Conservation (phyloP, 805 yeast genomes). For the Candida golubevii region DNA sequence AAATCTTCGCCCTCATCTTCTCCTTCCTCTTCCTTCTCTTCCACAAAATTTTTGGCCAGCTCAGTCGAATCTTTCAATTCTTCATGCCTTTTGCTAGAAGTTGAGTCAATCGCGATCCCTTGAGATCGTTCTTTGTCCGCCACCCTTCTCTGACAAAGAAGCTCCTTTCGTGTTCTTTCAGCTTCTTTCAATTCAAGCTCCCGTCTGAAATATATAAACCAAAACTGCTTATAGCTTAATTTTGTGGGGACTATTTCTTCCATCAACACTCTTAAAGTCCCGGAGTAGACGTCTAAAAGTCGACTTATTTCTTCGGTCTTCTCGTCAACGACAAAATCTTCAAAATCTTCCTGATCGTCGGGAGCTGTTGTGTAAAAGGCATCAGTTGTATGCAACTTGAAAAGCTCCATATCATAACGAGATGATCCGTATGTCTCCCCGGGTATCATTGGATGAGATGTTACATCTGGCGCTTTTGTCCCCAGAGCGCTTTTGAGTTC, state of each 20-base stretch:
- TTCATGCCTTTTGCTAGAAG: too few relatives aligned
- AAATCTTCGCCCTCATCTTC: constrained; percentile 33
- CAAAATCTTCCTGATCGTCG: constrained; percentile 13
- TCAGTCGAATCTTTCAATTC: too few relatives aligned
- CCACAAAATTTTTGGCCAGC: too few relatives aligned
- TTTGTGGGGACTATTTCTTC: constrained; percentile 63
- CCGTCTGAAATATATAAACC: constrained; percentile 66
- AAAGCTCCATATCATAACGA: constrained; percentile 37
- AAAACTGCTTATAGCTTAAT: constrained; percentile 58
- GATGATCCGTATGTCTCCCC: constrained; percentile 31
- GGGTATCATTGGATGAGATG: constrained; percentile 15
- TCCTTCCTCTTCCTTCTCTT: constrained; percentile 25
- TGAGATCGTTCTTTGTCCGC: constrained; percentile 11
- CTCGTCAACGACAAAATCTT: constrained; percentile 39
- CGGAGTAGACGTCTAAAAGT: constrained; percentile 44
- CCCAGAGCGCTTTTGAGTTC: constrained; percentile 8
- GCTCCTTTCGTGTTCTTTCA: constrained; percentile 62
- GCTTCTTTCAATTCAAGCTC: constrained; percentile 51
- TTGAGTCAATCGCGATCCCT: background rate
- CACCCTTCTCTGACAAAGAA: constrained; percentile 34
- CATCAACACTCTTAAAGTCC: constrained; percentile 51
- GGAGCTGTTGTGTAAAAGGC: constrained; percentile 16
- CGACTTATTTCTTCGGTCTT: constrained; percentile 49
- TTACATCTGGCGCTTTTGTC: constrained; percentile 7
- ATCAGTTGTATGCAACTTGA: constrained; percentile 35